Percentiles rank a stretch among this genome's conserved stretches.
Conservation (phyloP, 805 yeast species). For the Candida dajiaensis region DNA sequence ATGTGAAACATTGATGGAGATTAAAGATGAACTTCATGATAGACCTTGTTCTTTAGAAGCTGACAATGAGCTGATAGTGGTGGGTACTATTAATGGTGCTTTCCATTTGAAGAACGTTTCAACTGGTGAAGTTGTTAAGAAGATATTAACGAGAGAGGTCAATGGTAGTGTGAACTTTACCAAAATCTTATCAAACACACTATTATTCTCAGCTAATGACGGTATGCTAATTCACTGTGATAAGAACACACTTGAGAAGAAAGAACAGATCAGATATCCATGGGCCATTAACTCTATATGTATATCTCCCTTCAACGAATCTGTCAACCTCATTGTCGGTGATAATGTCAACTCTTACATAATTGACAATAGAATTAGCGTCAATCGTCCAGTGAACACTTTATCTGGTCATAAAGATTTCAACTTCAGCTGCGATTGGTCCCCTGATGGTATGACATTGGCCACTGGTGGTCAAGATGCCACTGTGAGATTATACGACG, state of each 20-base stretch:
- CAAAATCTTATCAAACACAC: slow-evolving; percentile 27
- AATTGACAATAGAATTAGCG: slow-evolving; percentile 34
- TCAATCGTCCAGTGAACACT: slow-evolving; percentile 11
- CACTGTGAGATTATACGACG: slow-evolving; percentile 48
- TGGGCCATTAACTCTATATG: slow-evolving; percentile 49
- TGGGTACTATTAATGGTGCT: slow-evolving; percentile 54
- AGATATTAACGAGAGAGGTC: slow-evolving; percentile 32
- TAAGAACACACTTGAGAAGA: slow-evolving; percentile 19
- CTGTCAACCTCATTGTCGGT: slow-evolving; percentile 43
- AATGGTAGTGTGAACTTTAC: slow-evolving; percentile 52
- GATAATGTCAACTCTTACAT: slow-evolving; percentile 40
- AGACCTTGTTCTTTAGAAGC: slow-evolving; percentile 44
- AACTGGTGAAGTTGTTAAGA: slow-evolving; percentile 28
- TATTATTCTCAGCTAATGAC: slow-evolving; percentile 49
- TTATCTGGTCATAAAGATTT: slow-evolving; percentile 47
- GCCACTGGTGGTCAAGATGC: slow-evolving; percentile 61
- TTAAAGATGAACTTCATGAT: slow-evolving; percentile 25
- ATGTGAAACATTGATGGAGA: slow-evolving; percentile 28
- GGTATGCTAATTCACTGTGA: slow-evolving; percentile 36
- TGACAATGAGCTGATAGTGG: slow-evolving; percentile 34
- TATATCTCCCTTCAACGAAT: slow-evolving; percentile 31
- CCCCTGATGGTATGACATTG: slow-evolving; percentile 33
- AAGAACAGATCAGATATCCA: slow-evolving; percentile 25
- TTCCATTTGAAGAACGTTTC: slow-evolving; percentile 33
- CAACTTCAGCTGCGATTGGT: slow-evolving; percentile 60